Percentiles rank a stretch among this genome's conserved stretches.
These are phyloP conservation scores for Amanita exitialis DNA, from an alignment of 768 basidiomycete species.

Conservation along the genomic window DNA sequence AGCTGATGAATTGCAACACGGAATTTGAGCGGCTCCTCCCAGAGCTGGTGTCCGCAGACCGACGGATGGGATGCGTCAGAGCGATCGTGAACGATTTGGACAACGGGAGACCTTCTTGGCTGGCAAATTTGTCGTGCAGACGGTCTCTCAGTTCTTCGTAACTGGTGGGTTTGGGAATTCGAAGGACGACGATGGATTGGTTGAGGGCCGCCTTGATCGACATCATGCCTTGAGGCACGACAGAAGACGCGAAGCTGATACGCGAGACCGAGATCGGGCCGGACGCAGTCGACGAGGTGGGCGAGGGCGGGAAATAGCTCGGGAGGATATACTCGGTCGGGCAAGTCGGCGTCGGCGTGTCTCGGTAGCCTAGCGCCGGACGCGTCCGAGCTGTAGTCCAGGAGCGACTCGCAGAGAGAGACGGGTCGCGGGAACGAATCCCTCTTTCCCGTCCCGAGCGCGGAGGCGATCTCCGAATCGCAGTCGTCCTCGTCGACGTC, in stretches of 20 bases:
- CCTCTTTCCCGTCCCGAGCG: constrained; percentile 8
- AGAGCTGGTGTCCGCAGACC: constrained; percentile 12
- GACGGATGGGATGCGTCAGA: constrained; percentile 20
- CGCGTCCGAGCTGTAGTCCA: constrained; percentile 20
- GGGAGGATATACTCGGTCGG: not conserved
- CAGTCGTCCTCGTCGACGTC: constrained; percentile 25
- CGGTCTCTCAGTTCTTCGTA: constrained; percentile 45
- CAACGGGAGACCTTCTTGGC: constrained; percentile 46
- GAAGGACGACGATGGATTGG: constrained; percentile 53
- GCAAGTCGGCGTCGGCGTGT: constrained; percentile 6
- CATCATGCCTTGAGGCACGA: constrained; percentile 16
- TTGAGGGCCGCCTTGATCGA: constrained; percentile 59
- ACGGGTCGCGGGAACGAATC: constrained; percentile 33
- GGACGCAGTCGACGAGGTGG: constrained; percentile 14
- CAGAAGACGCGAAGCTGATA: constrained; percentile 13
- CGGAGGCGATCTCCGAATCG: constrained; percentile 2
- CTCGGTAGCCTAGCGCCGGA: constrained; percentile 16
- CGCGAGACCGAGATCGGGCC: constrained; percentile 29
- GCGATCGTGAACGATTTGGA: constrained; percentile 44
- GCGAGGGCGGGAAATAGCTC: constrained; percentile 9
- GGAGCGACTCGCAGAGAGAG: constrained; percentile 20
- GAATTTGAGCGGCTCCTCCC: constrained; percentile 21
- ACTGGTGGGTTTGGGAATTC: constrained; percentile 34
- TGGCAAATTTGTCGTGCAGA: constrained; percentile 58
- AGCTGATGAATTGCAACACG: constrained; percentile 37